Conservation (phyloP, 1,284 basidiomycete genomes). For the Peniophora sp. region DNA sequence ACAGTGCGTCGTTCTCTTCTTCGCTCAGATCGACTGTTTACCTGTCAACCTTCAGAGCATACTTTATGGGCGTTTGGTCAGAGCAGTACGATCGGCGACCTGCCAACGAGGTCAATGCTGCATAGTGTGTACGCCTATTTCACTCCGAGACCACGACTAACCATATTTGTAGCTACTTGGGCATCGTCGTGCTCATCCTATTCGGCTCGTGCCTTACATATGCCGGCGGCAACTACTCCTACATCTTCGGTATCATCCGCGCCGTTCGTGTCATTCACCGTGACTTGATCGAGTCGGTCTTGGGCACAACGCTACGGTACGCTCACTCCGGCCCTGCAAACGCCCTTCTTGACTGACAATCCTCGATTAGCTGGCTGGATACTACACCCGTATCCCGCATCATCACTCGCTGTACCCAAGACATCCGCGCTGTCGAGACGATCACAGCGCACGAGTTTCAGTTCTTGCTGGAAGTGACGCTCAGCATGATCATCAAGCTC, state of each 20-base stretch:
- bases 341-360: no score
- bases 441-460: conserved; percentile 16
- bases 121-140: conserved; percentile 13
- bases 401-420: conserved; percentile 51
- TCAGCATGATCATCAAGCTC: conserved; percentile 31
- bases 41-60: conserved; percentile 14
- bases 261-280: conserved; percentile 53
- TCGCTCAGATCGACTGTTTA: no score
- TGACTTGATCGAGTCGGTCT: conserved; percentile 43
- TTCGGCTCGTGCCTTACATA: conserved; percentile 19
- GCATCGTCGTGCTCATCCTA: conserved; percentile 32
- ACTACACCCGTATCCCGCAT: conserved; percentile 54
- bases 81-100: conserved; percentile 29
- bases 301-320: conserved; percentile 43
- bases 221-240: conserved; percentile 22
- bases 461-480: conserved; percentile 19
- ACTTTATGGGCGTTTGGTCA: conserved; percentile 39
- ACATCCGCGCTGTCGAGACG: conserved; percentile 24
- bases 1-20: conserved; percentile 11
- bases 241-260: conserved; percentile 32
- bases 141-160: not conserved
- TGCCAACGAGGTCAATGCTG: conserved; percentile 19
- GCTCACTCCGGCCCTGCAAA: no score
- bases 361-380: conserved; percentile 38
- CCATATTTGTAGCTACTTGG: conserved; percentile 27